These are phyloP conservation scores for Ambrosiella cleistominuta DNA, from an alignment of 2,329 filamentous ascomycete species.

Conservation along the genomic window DNA sequence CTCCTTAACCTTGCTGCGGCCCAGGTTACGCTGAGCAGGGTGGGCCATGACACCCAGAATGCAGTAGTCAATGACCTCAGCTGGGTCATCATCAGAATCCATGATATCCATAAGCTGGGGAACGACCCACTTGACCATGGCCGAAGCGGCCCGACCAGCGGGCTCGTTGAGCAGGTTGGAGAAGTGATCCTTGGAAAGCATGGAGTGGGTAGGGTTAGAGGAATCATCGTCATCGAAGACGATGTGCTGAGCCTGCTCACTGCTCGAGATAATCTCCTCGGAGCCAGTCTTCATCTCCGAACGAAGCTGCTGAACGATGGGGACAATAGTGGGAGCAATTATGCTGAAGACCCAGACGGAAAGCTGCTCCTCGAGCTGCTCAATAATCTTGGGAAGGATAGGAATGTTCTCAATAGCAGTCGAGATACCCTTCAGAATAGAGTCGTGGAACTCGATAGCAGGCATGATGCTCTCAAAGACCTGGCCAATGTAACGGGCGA, in stretches of 20 bases:
- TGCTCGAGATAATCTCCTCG: slow-evolving; percentile 71
- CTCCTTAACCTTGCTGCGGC: slow-evolving; percentile 52
- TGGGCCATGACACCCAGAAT: slow-evolving; percentile 75
- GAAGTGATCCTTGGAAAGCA: slow-evolving; percentile 94
- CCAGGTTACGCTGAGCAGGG: slow-evolving; percentile 56
- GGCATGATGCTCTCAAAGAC: slow-evolving; percentile 70
- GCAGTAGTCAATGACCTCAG: slow-evolving; percentile 56
- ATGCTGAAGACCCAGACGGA: slow-evolving; percentile 84
- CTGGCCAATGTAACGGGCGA: slow-evolving; percentile 57
- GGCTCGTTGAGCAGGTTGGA: slow-evolving; percentile 79
- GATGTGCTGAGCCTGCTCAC: slow-evolving; percentile 64
- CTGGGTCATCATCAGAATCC: slow-evolving; percentile 59
- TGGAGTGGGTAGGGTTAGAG: slow-evolving; percentile 79
- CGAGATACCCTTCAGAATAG: slow-evolving; percentile 63
- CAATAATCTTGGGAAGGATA: slow-evolving; percentile 65
- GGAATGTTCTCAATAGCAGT: slow-evolving; percentile 72
- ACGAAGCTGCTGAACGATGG: slow-evolving; percentile 74
- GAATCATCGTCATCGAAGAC: slow-evolving; percentile 67
- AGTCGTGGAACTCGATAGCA: slow-evolving; percentile 78
- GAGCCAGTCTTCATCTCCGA: slow-evolving; percentile 72
- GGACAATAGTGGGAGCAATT: slow-evolving; percentile 72
- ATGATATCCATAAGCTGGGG: slow-evolving; percentile 78
- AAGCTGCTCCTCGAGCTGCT: slow-evolving; percentile 73
- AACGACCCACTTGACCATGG: slow-evolving; percentile 67
- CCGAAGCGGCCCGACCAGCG: slow-evolving; percentile 64